Evolutionary conservation across 345 rosid species (phyloP), one percentile per base, ranked within the genome.

Genomic region (Limnanthes douglasii): DNA sequence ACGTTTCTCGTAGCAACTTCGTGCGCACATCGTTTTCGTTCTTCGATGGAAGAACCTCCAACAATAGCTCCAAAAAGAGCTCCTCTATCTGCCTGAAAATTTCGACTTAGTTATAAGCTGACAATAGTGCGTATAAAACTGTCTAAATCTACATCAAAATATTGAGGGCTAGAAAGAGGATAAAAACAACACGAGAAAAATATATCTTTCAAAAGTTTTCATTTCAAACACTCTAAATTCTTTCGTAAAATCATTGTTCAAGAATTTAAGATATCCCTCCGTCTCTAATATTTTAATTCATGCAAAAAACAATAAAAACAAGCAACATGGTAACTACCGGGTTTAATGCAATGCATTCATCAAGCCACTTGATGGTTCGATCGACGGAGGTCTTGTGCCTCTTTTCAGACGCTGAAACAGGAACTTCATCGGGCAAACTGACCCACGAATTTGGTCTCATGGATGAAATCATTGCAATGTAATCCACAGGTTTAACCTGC

Each of bases 341-440:
- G 60, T 46, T 58, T 42, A 46, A 25, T 0, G 59, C 51, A 17
- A 80, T 46, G 76, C 93, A 80, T 21, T 70, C 74, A 51, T 80
- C 86, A 12, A 80, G 76, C 93, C 93, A 80, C 35, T 56, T 70
- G 35, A 80, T 8, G 21, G 86, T 75, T 26, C 93, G 65, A 50
- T 72, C 79, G 16, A 80, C 86, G 0, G 86, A 72, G 43, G 46
- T 43, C 41, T 8, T 58, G 56, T 72, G 72, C 54, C 93, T 71
- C 40, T 69, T 70, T 18, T 54, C 60, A 33, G 79, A 60, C 11
- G 59, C 86, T 78, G 75, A 72, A 5, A 65, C 71, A 46, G 86
- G 83, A 22, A 72, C 86, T 60, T 80, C 93, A 58, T 80, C 86
- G 12, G 86, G 83, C 68, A 75, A 60, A 46, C 70, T 60, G 23